Conservation (phyloP, 495 filamentous ascomycete genomes). For the Aspergillus mulundensis region DNA sequence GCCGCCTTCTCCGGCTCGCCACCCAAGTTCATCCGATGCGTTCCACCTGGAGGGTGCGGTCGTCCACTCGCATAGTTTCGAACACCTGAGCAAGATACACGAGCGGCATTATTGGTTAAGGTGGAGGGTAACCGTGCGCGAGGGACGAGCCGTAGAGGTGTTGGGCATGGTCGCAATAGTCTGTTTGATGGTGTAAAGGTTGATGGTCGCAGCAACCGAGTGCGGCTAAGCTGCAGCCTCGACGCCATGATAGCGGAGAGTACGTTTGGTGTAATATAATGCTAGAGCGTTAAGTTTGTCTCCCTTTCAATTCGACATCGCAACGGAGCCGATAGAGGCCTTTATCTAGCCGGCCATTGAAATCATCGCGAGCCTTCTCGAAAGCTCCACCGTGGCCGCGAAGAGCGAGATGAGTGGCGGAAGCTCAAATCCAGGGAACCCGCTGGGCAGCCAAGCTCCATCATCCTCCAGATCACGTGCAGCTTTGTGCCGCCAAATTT, state of each 20-base stretch:
- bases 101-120: slow-evolving; percentile 5
- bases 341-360: slow-evolving; percentile 21
- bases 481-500: slow-evolving; percentile 28
- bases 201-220: slow-evolving; percentile 28
- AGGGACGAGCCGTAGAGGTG: slow-evolving; percentile 18
- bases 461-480: slow-evolving; percentile 34
- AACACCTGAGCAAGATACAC: slow-evolving; percentile 13
- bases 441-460: slow-evolving; percentile 28
- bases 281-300: neutral
- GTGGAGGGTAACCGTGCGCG: slow-evolving; percentile 18
- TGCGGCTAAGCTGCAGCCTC: slow-evolving; percentile 33
- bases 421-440: slow-evolving; percentile 19
- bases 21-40: slow-evolving; percentile 86
- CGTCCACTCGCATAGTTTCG: slow-evolving; percentile 69
- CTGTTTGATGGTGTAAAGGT: slow-evolving; percentile 19
- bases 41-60: slow-evolving; percentile 87
- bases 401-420: slow-evolving; percentile 30
- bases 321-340: slow-evolving; percentile 3
- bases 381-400: slow-evolving; percentile 34
- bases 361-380: slow-evolving; percentile 39
- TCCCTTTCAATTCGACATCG: neutral
- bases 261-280: neutral
- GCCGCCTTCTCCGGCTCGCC: slow-evolving; percentile 77
- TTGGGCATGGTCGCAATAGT: slow-evolving; percentile 20
- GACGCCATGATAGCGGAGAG: slow-evolving; percentile 30